phyloP scores from a whole-genome alignment of 176 grass and related monocot species.

The Coix lacrymajobi region DNA sequence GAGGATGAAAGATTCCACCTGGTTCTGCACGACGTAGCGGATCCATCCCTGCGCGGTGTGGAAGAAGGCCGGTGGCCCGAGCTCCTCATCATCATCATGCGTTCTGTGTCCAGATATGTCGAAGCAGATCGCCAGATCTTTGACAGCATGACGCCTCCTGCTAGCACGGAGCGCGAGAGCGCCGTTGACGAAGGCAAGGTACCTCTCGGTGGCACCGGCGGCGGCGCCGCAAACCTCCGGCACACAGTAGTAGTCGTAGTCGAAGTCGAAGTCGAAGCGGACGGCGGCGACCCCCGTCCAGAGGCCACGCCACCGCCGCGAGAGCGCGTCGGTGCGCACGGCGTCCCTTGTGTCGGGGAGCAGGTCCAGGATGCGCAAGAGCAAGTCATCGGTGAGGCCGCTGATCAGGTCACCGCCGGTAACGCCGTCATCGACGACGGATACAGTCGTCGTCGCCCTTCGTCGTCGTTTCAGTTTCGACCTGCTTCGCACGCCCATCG shows the following conservation, averaged over 20 bases:
- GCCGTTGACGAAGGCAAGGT: background rate
- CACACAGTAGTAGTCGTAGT: too few species aligned
- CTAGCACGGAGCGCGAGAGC: background rate
- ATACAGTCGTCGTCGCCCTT: too few species aligned
- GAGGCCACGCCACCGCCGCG: background rate
- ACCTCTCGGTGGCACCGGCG: background rate
- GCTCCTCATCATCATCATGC: too few species aligned
- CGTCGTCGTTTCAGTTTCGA: too few species aligned
- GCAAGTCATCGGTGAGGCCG: background rate
- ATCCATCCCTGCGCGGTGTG: background rate
- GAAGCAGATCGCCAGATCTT: background rate
- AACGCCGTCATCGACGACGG: background rate
- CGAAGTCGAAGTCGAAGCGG: background rate
- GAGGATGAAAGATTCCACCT: too few species aligned
- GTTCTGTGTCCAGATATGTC: too few species aligned
- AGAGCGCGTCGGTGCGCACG: background rate
- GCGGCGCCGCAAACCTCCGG: background rate
- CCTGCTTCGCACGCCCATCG: too few species aligned
- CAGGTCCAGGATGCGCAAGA: background rate
- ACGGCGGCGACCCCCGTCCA: background rate
- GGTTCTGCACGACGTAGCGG: background rate
- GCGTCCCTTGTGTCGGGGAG: background rate
- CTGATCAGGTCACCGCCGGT: background rate
- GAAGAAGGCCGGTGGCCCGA: background rate
- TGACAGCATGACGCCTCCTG: fast-evolving